These are phyloP conservation scores for Przewalskia tangutica DNA, from an alignment of 257 asterid genomes.

Conservation along the genomic window DNA sequence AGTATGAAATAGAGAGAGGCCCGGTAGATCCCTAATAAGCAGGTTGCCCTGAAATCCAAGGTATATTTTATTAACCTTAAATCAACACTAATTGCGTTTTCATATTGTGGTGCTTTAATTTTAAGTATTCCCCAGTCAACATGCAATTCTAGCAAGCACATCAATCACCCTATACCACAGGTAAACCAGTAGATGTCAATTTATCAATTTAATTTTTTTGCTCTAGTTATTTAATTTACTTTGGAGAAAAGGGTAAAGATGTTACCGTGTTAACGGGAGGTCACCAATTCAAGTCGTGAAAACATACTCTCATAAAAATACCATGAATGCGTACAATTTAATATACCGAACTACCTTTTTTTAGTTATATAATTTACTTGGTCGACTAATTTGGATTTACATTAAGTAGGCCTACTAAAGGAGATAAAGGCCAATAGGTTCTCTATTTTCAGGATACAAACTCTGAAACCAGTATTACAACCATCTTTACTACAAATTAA, in stretches of 20 bases:
- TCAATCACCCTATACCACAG: background rate
- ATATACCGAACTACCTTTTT: no score
- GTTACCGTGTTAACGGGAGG: no score
- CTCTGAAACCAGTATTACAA: background rate
- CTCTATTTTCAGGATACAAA: background rate
- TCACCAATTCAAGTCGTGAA: no score
- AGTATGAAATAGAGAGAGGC: background rate
- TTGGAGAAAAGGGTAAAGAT: no score
- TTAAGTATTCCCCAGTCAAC: conserved; percentile 3
- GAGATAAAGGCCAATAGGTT: background rate
- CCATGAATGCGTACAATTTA: no score
- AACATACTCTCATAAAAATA: no score
- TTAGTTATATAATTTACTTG: background rate
- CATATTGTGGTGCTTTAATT: background rate
- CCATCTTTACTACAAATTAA: background rate
- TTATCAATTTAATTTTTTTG: background rate
- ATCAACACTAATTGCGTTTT: conserved; percentile 1
- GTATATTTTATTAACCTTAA: conserved; percentile 16
- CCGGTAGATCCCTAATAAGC: background rate
- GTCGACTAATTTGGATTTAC: background rate
- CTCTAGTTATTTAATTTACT: background rate
- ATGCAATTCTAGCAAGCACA: background rate
- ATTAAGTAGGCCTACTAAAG: background rate
- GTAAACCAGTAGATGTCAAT: background rate
- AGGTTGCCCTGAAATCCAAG: conserved; percentile 12